phyloP scores from a whole-genome alignment of 2,329 filamentous ascomycete genomes.

The Colletotrichum abscissum region DNA sequence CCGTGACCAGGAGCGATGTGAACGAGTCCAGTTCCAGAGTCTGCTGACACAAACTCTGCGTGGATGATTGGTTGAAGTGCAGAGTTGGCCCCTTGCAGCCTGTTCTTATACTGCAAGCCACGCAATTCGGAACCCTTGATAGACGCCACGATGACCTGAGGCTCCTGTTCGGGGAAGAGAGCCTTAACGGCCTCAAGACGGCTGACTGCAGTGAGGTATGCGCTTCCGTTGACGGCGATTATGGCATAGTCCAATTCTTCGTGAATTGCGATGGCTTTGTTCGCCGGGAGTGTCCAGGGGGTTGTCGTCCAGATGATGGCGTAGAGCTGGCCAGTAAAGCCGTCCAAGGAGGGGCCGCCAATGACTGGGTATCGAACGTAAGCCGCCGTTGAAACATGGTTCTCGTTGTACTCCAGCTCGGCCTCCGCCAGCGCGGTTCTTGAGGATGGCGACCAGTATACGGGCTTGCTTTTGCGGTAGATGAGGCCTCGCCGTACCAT shows the following conservation, averaged over 20 bases:
- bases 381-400: constrained; percentile 78
- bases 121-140: constrained; percentile 75
- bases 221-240: constrained; percentile 66
- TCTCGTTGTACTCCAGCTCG: constrained; percentile 85
- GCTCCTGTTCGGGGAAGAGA: constrained; percentile 58
- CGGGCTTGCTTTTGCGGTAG: constrained; percentile 83
- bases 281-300: constrained; percentile 96
- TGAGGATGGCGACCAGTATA: constrained; percentile 88
- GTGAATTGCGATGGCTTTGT: constrained; percentile 87
- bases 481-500: constrained; percentile 81
- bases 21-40: constrained; percentile 95
- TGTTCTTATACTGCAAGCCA: constrained; percentile 76
- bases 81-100: constrained; percentile 70
- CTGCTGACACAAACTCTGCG: constrained; percentile 88
- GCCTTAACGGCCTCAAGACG: constrained; percentile 71
- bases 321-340: constrained; percentile 64
- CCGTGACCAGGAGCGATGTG: constrained; percentile 95
- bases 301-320: constrained; percentile 99
- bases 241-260: constrained; percentile 79
- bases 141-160: constrained; percentile 61
- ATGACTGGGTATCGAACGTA: constrained; percentile 83
- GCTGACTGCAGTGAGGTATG: constrained; percentile 77
- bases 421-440: constrained; percentile 84
- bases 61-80: constrained; percentile 77
- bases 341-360: constrained; percentile 53